Base-by-base conservation (phyloP, 768 basidiomycete species). In the Neoboletus subvelutipes region DNA sequence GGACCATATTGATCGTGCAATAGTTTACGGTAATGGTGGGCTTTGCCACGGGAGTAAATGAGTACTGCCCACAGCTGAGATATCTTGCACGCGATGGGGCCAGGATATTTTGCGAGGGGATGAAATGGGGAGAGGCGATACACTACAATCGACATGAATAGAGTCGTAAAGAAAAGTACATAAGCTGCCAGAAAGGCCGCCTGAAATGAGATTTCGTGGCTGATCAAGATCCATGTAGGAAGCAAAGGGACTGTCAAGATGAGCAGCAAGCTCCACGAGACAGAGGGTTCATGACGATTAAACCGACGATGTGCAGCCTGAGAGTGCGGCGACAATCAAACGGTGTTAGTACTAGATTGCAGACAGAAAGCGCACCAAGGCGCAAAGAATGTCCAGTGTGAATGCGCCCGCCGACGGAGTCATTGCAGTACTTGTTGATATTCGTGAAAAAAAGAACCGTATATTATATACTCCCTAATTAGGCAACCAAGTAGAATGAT, bases 81-180 rank as follows among this genome's bases (percentile, higher is more conserved):
- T 29, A 71, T 24, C 52, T 64, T 74, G 53, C 67, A 66, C 5
- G 63, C 41, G 29, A 62, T 43, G 5, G 76, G 76, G 4, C 75
- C 76, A 31, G 76, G 75, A 57, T 72, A 74, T 18, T 57, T 63
- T 11, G 76, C 72, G 24, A 76, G 70, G 26, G 75, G 75, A 33
- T 77, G 75, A 55, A 65, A 70, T 5, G 74, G 66, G 2, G 76
- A 77, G n/a, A 77, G 57, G 36, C 76, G 74, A 61, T 76, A 76
- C 5, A 63, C 37, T 5, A 64, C 55, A 31, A 74, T 72, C 1
- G 76, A 75, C 6, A 42, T 29, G 33, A 63, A 59, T 3, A 73
- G 45, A 7, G 65, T 58, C 13, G 37, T 12, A 31, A 71, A 58
- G 42, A 68, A 68, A 39, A 50, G 24, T 15, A 37, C 34, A 46